Base-by-base conservation (phyloP, 2,329 filamentous ascomycete species). In the Exophiala lecanii-corni region DNA sequence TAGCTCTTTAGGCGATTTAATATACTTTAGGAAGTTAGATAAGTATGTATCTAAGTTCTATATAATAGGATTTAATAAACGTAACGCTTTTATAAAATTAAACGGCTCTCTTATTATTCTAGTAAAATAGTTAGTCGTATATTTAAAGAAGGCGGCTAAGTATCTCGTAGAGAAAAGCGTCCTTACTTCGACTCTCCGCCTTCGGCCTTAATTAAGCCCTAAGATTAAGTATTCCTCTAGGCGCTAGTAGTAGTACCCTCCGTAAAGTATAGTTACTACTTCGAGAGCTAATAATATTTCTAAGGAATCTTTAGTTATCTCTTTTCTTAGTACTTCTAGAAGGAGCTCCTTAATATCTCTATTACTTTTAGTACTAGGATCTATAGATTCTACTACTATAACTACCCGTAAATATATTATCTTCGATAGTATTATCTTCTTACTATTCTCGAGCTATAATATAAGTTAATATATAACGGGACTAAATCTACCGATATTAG, bases 381-480 rank as follows among this genome's bases (percentile, higher is more conserved):
- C 37, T 17, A 50, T 53, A 21, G 45, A 50, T n/a, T 59, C 43
- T 23, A 43, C 56, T 15, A 60, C 44, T 28, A 60, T 57, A 32
- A 60, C 37, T 34, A 59, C 42, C 40, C 46, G 46, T 33, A 41
- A 47, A 45, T 41, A 44, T n/a, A 49, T 55, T 36, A 35, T 51
- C 36, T 34, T 51, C 35, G 47, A 51, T 41, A 53, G 36, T 17
- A 43, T 55, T 21, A 40, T 53, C 18, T 43, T 16, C 25, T 49
- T 21, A 23, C 31, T 42, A 26, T 45, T 46, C 35, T 57, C 40
- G 23, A 58, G 42, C 45, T 33, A 58, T 30, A 23, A 34, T 17
- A 47, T 54, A 15, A 61, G 35, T 28, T 47, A 43, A 36, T 35
- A 41, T 16, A 51, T 49, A 18, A 59, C 51, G 35, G 45, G 39